Conservation (phyloP, 768 basidiomycete genomes). For the Leccinum fibrillosum region DNA sequence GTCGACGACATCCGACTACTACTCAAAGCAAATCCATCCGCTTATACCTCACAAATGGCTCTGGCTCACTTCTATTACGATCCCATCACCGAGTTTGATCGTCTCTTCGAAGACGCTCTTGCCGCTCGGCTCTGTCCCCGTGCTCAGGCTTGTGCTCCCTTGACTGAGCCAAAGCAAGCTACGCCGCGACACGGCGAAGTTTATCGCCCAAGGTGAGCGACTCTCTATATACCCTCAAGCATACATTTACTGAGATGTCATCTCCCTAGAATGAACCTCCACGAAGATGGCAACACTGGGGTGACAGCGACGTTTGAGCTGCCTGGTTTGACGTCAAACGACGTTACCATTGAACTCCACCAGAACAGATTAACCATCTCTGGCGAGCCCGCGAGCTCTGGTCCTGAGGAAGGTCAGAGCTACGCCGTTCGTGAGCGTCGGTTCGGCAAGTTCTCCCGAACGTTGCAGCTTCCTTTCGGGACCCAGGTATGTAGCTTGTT, state of each 20-base stretch:
- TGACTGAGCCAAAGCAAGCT: not conserved
- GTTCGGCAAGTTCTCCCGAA: not conserved
- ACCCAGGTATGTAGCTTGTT: not conserved
- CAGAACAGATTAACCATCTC: slow-evolving; percentile 47
- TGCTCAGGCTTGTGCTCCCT: not conserved
- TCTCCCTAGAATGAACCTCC: slow-evolving; percentile 41
- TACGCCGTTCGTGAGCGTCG: slow-evolving; percentile 25
- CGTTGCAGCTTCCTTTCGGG: not conserved
- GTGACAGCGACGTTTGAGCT: slow-evolving; percentile 54
- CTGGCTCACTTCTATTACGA: slow-evolving; percentile 2
- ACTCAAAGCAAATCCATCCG: not conserved
- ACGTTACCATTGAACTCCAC: slow-evolving; percentile 45
- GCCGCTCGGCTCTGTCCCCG: slow-evolving; percentile 11
- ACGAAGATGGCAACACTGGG: slow-evolving; percentile 40
- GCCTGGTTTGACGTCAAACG: slow-evolving; percentile 50
- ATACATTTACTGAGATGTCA: not conserved
- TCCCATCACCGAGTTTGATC: slow-evolving; percentile 2
- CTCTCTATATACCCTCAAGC: accelerated
- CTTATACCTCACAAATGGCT: not conserved
- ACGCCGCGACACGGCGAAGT: not conserved
- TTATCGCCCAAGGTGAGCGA: slow-evolving; percentile 22
- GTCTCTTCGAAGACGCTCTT: slow-evolving; percentile 22
- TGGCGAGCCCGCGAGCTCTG: slow-evolving; percentile 37
- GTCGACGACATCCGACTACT: not conserved
- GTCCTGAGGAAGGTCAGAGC: slow-evolving; percentile 33